Conservation (phyloP, 1,139 yeast genomes). For the Pichia terricola region DNA sequence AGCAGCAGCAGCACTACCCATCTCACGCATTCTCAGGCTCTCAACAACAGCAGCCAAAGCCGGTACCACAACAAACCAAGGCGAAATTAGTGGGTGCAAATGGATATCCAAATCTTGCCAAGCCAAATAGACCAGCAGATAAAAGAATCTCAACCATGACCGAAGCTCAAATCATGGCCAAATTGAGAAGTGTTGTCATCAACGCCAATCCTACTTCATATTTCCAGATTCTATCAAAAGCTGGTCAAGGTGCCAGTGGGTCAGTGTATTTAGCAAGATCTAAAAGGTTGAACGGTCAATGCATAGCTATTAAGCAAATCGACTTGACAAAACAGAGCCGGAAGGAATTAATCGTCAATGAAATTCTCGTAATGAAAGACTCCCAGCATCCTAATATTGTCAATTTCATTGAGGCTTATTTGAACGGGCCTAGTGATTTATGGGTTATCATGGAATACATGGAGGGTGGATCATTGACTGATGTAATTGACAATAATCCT, state of each 20-base stretch:
- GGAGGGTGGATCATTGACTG: slow-evolving; percentile 89
- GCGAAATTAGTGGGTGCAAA: slow-evolving; percentile 9
- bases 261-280: slow-evolving; percentile 86
- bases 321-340: slow-evolving; percentile 88
- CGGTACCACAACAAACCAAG: slow-evolving; percentile 11
- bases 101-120: background rate
- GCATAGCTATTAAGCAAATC: slow-evolving; percentile 92
- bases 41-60: slow-evolving; percentile 1
- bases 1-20: slow-evolving; percentile 1
- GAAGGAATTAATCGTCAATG: slow-evolving; percentile 89
- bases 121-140: slow-evolving; percentile 27
- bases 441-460: slow-evolving; percentile 96
- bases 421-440: slow-evolving; percentile 52
- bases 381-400: slow-evolving; percentile 88
- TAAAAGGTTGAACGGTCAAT: slow-evolving; percentile 37
- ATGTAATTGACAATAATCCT: slow-evolving; percentile 74
- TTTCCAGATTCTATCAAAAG: slow-evolving; percentile 82
- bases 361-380: slow-evolving; percentile 91
- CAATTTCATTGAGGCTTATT: slow-evolving; percentile 80
- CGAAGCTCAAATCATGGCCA: slow-evolving; percentile 79
- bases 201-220: slow-evolving; percentile 75
- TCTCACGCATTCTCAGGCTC: slow-evolving; percentile 7
- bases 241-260: slow-evolving; percentile 99
- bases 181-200: slow-evolving; percentile 75
- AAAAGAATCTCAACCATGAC: slow-evolving; percentile 64